These are phyloP conservation scores for Candida nonsorbophila DNA, from an alignment of 805 yeast genomes.

Conservation along the genomic window DNA sequence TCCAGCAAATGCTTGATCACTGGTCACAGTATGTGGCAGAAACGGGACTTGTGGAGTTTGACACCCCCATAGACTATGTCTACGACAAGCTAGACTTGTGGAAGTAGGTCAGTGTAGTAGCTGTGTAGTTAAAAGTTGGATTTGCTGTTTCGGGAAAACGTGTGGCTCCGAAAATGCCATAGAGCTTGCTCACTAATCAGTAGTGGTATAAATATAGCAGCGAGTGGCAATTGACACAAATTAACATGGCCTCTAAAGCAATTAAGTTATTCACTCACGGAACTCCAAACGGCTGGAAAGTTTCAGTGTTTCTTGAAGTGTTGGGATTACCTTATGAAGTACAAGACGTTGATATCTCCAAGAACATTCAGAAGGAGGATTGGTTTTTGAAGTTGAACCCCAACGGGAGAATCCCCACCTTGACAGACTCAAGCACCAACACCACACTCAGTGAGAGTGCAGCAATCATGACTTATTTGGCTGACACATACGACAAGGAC, in stretches of 20 bases:
- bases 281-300: constrained; percentile 45
- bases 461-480: constrained; percentile 55
- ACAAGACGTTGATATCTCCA: constrained; percentile 35
- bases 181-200: no score
- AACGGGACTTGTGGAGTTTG: constrained; percentile 40
- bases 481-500: constrained; percentile 56
- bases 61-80: no score
- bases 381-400: constrained; percentile 56
- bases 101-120: no score
- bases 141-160: no score
- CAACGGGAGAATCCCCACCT: constrained; percentile 59
- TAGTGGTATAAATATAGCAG: no score
- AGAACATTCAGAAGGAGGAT: constrained; percentile 46
- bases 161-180: no score
- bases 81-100: no score
- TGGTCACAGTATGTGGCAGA: constrained; percentile 52
- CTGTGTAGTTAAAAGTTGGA: no score
- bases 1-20: constrained; percentile 37
- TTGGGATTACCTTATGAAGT: constrained; percentile 38
- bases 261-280: constrained; percentile 15
- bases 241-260: no score
- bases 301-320: constrained; percentile 35
- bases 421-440: constrained; percentile 39
- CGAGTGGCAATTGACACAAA: no score
- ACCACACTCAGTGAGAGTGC: constrained; percentile 53